Conservation (phyloP, 129 eudicot species). For the Flaveria bidentis region DNA sequence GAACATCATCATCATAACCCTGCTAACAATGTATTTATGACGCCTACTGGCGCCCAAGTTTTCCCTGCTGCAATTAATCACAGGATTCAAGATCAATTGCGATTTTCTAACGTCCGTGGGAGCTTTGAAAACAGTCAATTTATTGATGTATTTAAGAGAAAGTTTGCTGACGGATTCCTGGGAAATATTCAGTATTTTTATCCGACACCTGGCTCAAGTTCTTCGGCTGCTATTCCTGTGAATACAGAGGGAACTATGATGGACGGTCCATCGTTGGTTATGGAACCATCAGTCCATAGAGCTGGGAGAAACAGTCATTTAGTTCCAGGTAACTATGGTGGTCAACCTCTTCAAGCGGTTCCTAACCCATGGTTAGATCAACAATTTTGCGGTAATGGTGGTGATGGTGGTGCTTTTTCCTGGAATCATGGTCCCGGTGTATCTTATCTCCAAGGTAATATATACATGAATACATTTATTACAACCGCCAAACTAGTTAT, state of each 20-base stretch:
- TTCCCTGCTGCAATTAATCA: conserved; percentile 59
- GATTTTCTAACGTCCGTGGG: conserved; percentile 52
- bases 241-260: conserved; percentile 44
- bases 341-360: conserved; percentile 57
- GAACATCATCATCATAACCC: conserved; percentile 44
- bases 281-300: conserved; percentile 49
- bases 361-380: conserved; percentile 67
- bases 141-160: conserved; percentile 72
- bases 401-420: conserved; percentile 47
- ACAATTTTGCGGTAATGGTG: conserved; percentile 47
- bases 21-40: conserved; percentile 40
- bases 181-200: conserved; percentile 45
- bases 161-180: conserved; percentile 54
- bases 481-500: neutral
- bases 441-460: conserved; percentile 69
- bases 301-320: conserved; percentile 49
- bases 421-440: conserved; percentile 69
- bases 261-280: conserved; percentile 34
- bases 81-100: conserved; percentile 54
- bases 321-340: conserved; percentile 50
- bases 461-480: neutral
- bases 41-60: conserved; percentile 54
- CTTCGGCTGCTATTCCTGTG: conserved; percentile 55
- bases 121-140: conserved; percentile 44
- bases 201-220: conserved; percentile 66